Conservation (phyloP, 352 stramenopile genomes). For the Phytophthora colocasiae region DNA sequence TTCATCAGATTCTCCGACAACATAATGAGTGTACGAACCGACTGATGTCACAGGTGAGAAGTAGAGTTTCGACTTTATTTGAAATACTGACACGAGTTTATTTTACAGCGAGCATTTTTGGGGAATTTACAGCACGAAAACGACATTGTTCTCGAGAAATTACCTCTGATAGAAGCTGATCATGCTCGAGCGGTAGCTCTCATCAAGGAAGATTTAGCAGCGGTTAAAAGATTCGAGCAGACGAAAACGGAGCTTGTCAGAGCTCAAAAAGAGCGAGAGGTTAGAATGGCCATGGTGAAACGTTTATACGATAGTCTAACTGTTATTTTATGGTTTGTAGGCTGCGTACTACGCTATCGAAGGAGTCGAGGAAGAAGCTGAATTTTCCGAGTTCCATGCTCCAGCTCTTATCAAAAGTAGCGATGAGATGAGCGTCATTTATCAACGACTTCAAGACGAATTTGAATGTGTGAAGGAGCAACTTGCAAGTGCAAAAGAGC, state of each 20-base stretch:
- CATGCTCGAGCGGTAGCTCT: conserved; percentile 51
- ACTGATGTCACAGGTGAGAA: conserved; percentile 54
- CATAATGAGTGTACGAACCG: conserved; percentile 45
- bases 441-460: conserved; percentile 45
- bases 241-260: conserved; percentile 36
- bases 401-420: conserved; percentile 68
- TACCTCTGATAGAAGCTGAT: conserved; percentile 67
- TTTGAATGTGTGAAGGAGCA: conserved; percentile 29
- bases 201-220: conserved; percentile 52
- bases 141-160: conserved; percentile 52
- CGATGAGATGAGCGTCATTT: conserved; percentile 58
- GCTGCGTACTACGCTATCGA: conserved; percentile 56
- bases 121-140: conserved; percentile 55
- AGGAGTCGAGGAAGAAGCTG: conserved; percentile 79
- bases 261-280: conserved; percentile 56
- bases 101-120: conserved; percentile 57
- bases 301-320: background rate
- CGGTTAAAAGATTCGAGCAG: conserved; percentile 31
- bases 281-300: conserved; percentile 12
- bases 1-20: conserved; percentile 59
- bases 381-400: conserved; percentile 78
- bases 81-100: background rate
- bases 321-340: conserved; percentile 22
- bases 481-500: conserved; percentile 9
- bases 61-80: too few species aligned